Base-by-base conservation (phyloP, 2,329 filamentous ascomycete genomes). In the Xylariaceae sp. region DNA sequence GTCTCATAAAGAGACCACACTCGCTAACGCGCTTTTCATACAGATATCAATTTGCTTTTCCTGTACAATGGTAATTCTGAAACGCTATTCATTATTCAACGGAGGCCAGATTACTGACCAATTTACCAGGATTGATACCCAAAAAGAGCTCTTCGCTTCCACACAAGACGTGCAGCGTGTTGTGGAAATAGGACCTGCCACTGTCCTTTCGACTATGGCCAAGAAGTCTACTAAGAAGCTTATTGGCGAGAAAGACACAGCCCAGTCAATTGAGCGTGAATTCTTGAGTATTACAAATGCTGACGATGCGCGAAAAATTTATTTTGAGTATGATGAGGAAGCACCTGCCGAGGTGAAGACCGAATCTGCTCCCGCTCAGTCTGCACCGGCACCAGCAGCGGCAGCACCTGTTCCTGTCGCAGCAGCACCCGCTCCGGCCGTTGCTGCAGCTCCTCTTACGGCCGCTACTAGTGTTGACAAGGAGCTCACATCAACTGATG, bases 401-500 rank as follows among this genome's bases (percentile, higher is more conserved):
- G 42, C n/a, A 3, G 29, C 34, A 29, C 38, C 42, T 2, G 32
- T 36, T 16, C 42, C 17, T 33, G 34, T 35, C 19, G 6, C 33
- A 23, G 33, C 25, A 10, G 21, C 44, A 7, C 14, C 48, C 17
- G 37, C 38, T 22, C 37, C 16, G 11, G 32, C 45, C 16, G 23
- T 23, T 29, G 35, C 36, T 5, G n/a, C 48, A 22, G 16, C 12
- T 12, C 17, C 41, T 12, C 33, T 27, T n/a, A 37, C 37, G n/a
- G 37, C 45, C 17, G 42, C 25, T 14, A 37, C 25, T 10, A 48
- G 16, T 7, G 23, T 48, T 7, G 48, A 50, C n/a, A 42, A 36
- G 14, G 41, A 23, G 8, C 25, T 97, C 33, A 81, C 85, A 61
- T 92, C 93, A 6, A 78, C 94, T n/a, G 92, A 97, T 59, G 86